phyloP scores from a whole-genome alignment of 2,329 filamentous ascomycete species.

The Penicillium nordicum region DNA sequence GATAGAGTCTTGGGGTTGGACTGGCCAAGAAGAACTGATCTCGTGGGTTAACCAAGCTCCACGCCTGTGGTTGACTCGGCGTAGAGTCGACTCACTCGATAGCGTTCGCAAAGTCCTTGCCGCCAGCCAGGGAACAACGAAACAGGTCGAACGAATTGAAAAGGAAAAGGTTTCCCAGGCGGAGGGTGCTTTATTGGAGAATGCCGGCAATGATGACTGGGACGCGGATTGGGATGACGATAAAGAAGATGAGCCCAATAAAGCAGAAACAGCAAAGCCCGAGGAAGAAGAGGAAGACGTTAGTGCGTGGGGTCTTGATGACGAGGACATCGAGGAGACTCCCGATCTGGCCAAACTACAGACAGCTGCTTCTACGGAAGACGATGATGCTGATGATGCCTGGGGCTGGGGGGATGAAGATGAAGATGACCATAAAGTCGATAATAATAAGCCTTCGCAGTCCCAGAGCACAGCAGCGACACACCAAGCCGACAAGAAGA shows the following conservation, averaged over 20 bases:
- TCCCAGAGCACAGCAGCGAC: constrained; percentile 15
- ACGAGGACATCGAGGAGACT: constrained; percentile 37
- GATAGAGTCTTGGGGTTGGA: constrained; percentile 62
- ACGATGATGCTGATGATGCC: constrained; percentile 56
- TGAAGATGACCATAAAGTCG: constrained; percentile 32
- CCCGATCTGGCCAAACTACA: constrained; percentile 22
- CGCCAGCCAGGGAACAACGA: constrained; percentile 62
- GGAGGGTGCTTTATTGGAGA: constrained; percentile 62
- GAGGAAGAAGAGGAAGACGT: constrained; percentile 44
- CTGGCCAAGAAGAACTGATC: constrained; percentile 58
- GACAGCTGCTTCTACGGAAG: constrained; percentile 18
- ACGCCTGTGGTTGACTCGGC: constrained; percentile 79
- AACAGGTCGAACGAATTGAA: constrained; percentile 77
- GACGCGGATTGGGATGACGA: constrained; percentile 76
- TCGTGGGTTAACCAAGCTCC: constrained; percentile 81
- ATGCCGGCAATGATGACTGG: constrained; percentile 62
- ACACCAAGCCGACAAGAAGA: constrained; percentile 24
- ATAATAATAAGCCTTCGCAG: constrained; percentile 16
- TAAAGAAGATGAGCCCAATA: constrained; percentile 44
- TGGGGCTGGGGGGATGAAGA: constrained; percentile 82
- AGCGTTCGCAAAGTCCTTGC: constrained; percentile 67
- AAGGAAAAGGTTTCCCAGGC: constrained; percentile 72
- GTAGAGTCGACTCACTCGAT: constrained; percentile 75
- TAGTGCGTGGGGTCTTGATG: constrained; percentile 52
- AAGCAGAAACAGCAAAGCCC: constrained; percentile 12